Base-by-base conservation (phyloP, 2,329 filamentous ascomycete genomes). In the Alternaria solani region DNA sequence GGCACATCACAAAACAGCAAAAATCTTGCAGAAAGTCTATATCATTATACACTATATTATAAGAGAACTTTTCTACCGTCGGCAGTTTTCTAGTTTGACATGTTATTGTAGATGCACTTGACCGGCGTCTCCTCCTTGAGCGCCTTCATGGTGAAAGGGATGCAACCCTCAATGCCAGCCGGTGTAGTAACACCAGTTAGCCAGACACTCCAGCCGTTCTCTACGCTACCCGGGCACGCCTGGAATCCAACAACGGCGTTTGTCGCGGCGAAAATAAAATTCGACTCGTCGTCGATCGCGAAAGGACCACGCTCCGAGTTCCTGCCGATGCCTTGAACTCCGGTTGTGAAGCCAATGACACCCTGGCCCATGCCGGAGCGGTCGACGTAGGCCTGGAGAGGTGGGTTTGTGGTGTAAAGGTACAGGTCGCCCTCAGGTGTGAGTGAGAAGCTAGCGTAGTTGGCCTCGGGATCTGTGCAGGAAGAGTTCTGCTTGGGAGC, bases 381-480 rank as follows among this genome's bases (percentile, higher is more conserved):
- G 72, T 88, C 86, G 42, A 82, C 82, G 61, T 71, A 87, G 55
- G 85, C 59, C 69, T 82, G 75, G 76, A 88, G 86, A 4, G 76
- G 74, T 16, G 73, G 77, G 18, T 74, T 74, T 32, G 72, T 61
- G 41, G 79, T 79, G 74, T 82, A 87, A 26, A 88, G 81, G 70
- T 75, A 82, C 12, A 66, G 79, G 39, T 78, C 78, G 23, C 43
- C 53, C 46, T 78, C 77, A 51, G 83, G 76, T 28, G 80, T 47
- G 64, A 87, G 73, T 65, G 78, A 78, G 73, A 88, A 86, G 51
- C 81, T 85, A 52, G 85, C 85, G 23, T 65, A 71, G 56, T 80
- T 72, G 39, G 63, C 64, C 20, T 57, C 70, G 43, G 68, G 63
- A 39, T 77, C 74, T 44, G 42, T n/a, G 63, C 86, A 88, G 34